A percentile compares a stretch with the other conserved stretches of the same genome.
Evolutionary conservation across 257 asterid genomes (phyloP).

Genomic region (Rehmannia glutinosa): DNA sequence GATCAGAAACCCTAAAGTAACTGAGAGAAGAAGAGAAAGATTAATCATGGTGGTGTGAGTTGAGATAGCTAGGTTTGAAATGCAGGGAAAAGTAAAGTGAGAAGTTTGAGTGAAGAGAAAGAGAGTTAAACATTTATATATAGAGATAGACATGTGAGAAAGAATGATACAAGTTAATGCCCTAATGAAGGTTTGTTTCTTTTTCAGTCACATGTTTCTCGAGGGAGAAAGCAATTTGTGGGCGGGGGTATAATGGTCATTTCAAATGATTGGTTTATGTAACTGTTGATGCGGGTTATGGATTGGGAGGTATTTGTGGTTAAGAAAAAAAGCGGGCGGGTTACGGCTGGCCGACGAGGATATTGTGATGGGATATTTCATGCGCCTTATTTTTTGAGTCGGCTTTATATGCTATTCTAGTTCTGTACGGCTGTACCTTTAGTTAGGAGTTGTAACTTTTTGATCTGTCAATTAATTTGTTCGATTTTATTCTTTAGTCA

Average conservation of each 20-base stretch:
- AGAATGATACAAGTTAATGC: not conserved
- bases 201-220: constrained; percentile 1
- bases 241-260: constrained; percentile 19
- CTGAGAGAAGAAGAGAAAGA: constrained; percentile 15
- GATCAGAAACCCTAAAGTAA: constrained; percentile 24
- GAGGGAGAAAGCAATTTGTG: not conserved
- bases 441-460: too few relatives aligned
- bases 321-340: not conserved
- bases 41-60: not conserved
- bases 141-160: not conserved
- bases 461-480: too few relatives aligned
- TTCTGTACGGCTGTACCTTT: too few relatives aligned
- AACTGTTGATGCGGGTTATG: too few relatives aligned
- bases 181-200: not conserved
- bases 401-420: too few relatives aligned
- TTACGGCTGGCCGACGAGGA: constrained; percentile 7
- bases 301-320: too few relatives aligned
- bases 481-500: too few relatives aligned
- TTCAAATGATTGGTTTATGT: not conserved
- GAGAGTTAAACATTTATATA: not conserved
- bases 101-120: constrained; percentile 3
- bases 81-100: not conserved
- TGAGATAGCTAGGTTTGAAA: too few relatives aligned
- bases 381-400: too few relatives aligned
- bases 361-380: too few relatives aligned